Conservation (phyloP, 2,329 filamentous ascomycete species). For the Apiospora saccharicola region DNA sequence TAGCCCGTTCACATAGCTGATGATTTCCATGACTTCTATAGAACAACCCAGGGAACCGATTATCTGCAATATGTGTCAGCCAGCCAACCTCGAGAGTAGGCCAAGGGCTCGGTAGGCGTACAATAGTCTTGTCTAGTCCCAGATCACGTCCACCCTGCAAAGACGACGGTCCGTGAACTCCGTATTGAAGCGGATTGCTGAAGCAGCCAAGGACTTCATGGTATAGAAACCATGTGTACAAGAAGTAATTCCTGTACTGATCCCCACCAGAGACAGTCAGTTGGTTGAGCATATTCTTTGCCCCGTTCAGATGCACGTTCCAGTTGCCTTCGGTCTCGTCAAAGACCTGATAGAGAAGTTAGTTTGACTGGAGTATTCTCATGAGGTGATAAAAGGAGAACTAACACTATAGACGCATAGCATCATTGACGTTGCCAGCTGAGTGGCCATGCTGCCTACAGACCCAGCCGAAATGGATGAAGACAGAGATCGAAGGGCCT, state of each 20-base stretch:
- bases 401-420: slow-evolving; percentile 56
- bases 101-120: slow-evolving; percentile 28
- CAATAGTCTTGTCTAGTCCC: slow-evolving; percentile 42
- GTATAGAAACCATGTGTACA: slow-evolving; percentile 56
- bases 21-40: slow-evolving; percentile 52
- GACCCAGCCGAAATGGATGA: slow-evolving; percentile 45
- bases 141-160: slow-evolving; percentile 35
- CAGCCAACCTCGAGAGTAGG: neutral
- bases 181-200: slow-evolving; percentile 45
- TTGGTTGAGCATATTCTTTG: slow-evolving; percentile 46
- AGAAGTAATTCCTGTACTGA: slow-evolving; percentile 45
- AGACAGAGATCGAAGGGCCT: slow-evolving; percentile 49
- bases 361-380: neutral
- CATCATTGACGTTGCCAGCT: slow-evolving; percentile 58
- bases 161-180: slow-evolving; percentile 37
- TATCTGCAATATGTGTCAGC: slow-evolving; percentile 42
- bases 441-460: slow-evolving; percentile 44
- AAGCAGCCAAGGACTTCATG: slow-evolving; percentile 55
- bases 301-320: slow-evolving; percentile 53
- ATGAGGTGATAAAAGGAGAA: neutral
- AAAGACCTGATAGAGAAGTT: slow-evolving; percentile 50
- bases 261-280: slow-evolving; percentile 38
- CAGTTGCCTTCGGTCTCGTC: slow-evolving; percentile 56
- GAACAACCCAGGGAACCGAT: slow-evolving; percentile 57
- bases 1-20: slow-evolving; percentile 50